Evolutionary conservation across 1,139 yeast species (phyloP).

Genomic region (Suhomyces choctaworum): DNA sequence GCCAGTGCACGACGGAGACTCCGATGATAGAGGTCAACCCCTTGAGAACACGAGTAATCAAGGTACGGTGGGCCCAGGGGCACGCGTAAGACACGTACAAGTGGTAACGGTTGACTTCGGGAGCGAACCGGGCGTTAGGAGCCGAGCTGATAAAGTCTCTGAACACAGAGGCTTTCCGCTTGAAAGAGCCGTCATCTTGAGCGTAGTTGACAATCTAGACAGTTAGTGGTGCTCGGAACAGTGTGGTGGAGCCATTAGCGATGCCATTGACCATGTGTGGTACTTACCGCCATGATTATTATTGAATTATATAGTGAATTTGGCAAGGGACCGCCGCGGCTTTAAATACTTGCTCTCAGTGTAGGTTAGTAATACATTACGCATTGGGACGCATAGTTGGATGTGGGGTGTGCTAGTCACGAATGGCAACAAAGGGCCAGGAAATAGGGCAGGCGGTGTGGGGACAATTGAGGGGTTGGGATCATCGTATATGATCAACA

Average conservation of each 20-base stretch:
- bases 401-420: no score
- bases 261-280: no score
- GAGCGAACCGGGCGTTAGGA: constrained; percentile 62
- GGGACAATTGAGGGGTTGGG: no score
- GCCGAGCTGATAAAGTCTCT: constrained; percentile 62
- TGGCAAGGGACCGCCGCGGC: no score
- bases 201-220: constrained; percentile 49
- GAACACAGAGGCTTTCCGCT: constrained; percentile 34
- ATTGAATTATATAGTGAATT: no score
- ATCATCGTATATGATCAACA: no score
- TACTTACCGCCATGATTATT: constrained; percentile 7
- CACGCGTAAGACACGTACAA: constrained; percentile 86
- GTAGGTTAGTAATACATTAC: constrained; percentile 4
- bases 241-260: no score
- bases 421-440: no score
- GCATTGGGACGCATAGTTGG: no score
- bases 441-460: no score
- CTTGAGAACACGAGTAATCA: constrained; percentile 74
- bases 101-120: constrained; percentile 83
- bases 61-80: constrained; percentile 94
- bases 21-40: constrained; percentile 66
- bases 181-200: constrained; percentile 44
- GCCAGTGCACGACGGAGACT: constrained; percentile 85
- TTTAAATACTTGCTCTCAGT: constrained; percentile 3
- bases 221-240: no score